Percentiles rank a stretch among this genome's conserved stretches.
phyloP scores from a whole-genome alignment of 495 filamentous ascomycete species.

The Chlorociboria aeruginascens region DNA sequence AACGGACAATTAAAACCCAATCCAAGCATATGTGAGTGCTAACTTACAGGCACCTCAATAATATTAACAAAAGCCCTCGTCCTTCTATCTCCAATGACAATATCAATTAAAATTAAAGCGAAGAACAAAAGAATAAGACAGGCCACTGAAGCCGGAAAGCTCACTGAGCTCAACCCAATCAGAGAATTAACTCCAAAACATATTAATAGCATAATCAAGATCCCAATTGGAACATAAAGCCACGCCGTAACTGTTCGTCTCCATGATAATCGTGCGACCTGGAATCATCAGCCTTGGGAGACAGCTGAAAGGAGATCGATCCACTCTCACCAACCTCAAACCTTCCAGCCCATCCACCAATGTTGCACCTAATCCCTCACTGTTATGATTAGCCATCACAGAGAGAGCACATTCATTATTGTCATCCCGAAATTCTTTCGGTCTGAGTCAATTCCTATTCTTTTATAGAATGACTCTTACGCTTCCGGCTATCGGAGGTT shows the following conservation, averaged over 20 bases:
- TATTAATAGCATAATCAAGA: slow-evolving; percentile 32
- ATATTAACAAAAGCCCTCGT: slow-evolving; percentile 30
- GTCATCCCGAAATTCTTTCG: background rate
- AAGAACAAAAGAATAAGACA: slow-evolving; percentile 37
- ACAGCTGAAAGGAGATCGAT: background rate
- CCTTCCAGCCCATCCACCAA: slow-evolving; percentile 9
- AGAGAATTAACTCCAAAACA: slow-evolving; percentile 39
- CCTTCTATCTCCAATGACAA: slow-evolving; percentile 31
- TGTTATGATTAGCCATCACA: too few relatives aligned
- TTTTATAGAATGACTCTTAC: background rate
- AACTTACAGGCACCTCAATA: slow-evolving; percentile 37
- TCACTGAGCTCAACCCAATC: slow-evolving; percentile 32
- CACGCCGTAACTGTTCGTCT: slow-evolving; percentile 30
- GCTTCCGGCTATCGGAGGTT: background rate
- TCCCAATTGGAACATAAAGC: slow-evolving; percentile 36
- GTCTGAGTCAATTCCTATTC: background rate
- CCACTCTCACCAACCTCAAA: slow-evolving; percentile 10
- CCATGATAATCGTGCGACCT: slow-evolving; percentile 20
- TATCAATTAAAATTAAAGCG: slow-evolving; percentile 29
- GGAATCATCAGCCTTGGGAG: slow-evolving; percentile 7
- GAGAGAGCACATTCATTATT: background rate
- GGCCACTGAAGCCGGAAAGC: slow-evolving; percentile 42
- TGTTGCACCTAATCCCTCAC: background rate
- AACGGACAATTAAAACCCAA: background rate
- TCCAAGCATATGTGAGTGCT: background rate